Conservation (phyloP, 257 asterid genomes). For the Salvia splendens region DNA sequence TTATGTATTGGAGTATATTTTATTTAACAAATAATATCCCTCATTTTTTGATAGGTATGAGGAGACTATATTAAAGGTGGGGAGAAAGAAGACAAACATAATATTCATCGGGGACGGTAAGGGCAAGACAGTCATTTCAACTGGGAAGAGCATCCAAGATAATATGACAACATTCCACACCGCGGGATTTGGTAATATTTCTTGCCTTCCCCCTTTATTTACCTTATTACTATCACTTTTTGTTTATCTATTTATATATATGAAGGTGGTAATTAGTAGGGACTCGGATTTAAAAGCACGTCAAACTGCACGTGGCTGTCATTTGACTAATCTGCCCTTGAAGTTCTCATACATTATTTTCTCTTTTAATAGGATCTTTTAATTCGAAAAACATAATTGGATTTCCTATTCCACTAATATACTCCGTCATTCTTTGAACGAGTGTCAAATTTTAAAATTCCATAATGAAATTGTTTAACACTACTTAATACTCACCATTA, state of each 20-base stretch:
- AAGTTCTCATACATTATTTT: no score
- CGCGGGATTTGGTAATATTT: slow-evolving; percentile 72
- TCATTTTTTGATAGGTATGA: slow-evolving; percentile 53
- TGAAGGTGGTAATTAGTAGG: no score
- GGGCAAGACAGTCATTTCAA: slow-evolving; percentile 84
- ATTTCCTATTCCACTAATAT: background rate
- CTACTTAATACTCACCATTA: no score
- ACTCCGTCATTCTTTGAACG: no score
- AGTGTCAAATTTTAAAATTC: no score
- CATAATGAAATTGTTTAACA: no score
- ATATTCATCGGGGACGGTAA: slow-evolving; percentile 94
- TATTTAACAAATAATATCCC: background rate
- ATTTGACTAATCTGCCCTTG: slow-evolving; percentile 28
- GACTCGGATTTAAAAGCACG: slow-evolving; percentile 4
- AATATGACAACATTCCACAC: slow-evolving; percentile 85
- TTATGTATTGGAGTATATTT: no score
- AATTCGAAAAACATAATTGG: no score
- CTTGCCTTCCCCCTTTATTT: slow-evolving; percentile 9
- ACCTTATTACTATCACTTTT: slow-evolving; percentile 19
- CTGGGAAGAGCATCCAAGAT: slow-evolving; percentile 65
- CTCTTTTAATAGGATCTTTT: no score
- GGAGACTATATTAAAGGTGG: slow-evolving; percentile 70
- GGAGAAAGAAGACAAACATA: slow-evolving; percentile 80
- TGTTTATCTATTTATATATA: background rate
- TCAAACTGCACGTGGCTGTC: slow-evolving; percentile 36